Evolutionary conservation across 2,329 filamentous ascomycete genomes (phyloP).

Genomic region (Bipolaris zeicola): DNA sequence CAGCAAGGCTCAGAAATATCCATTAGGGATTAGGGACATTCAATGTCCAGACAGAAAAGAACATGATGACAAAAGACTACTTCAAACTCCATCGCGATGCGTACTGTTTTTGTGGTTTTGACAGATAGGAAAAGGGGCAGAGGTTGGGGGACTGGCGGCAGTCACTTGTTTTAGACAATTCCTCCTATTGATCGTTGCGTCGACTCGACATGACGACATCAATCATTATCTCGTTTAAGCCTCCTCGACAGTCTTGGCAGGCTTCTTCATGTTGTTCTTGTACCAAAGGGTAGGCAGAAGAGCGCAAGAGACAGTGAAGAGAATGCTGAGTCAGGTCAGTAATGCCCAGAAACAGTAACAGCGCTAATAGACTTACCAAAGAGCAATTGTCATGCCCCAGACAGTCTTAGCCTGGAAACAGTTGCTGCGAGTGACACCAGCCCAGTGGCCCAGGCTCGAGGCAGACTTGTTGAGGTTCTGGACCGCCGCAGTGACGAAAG

Average conservation of each 20-base stretch:
- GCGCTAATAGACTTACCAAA: conserved; percentile 62
- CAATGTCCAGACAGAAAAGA: conserved; percentile 36
- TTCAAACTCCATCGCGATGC: conserved; percentile 31
- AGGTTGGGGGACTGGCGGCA: conserved; percentile 15
- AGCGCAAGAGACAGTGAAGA: conserved; percentile 53
- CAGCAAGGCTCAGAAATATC: conserved; percentile 11
- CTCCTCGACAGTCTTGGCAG: conserved; percentile 44
- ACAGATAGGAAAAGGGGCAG: conserved; percentile 1
- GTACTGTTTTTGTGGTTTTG: conserved; percentile 20
- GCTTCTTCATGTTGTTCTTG: conserved; percentile 54
- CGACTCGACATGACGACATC: neutral
- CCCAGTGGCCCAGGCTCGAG: conserved; percentile 60
- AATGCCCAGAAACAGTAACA: neutral
- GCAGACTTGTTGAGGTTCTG: conserved; percentile 58
- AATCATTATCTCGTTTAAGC: conserved; percentile 20
- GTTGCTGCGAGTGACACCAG: conserved; percentile 63
- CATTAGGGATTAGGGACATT: conserved; percentile 42
- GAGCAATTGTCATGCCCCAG: conserved; percentile 82
- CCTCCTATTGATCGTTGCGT: conserved; percentile 12
- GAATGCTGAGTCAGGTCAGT: conserved; percentile 43
- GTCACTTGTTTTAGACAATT: conserved; percentile 28
- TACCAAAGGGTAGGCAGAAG: conserved; percentile 56
- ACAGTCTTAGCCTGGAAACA: conserved; percentile 86
- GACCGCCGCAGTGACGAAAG: conserved; percentile 59
- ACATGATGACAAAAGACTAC: conserved; percentile 18